Percentiles rank a stretch among this genome's conserved stretches.
phyloP scores from a whole-genome alignment of 2,329 filamentous ascomycete genomes.

The Pseudocercospora musae region DNA sequence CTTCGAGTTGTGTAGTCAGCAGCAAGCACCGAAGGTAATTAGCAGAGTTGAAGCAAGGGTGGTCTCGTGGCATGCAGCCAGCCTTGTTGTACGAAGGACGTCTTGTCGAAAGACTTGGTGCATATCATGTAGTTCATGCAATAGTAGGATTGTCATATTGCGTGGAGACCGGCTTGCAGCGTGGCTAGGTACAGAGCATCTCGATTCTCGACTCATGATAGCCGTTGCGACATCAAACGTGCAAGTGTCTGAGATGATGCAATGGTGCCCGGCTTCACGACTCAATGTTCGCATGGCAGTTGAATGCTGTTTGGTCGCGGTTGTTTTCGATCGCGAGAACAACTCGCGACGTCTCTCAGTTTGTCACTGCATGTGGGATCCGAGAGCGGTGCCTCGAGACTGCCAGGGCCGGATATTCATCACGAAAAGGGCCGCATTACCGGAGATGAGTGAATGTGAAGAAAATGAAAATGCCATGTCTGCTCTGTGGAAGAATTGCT shows the following conservation, averaged over 20 bases:
- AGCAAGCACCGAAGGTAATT: not conserved
- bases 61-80: slow-evolving; percentile 12
- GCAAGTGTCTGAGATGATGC: slow-evolving; percentile 8
- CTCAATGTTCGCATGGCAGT: not conserved
- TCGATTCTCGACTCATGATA: slow-evolving; percentile 4
- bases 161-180: slow-evolving; percentile 1
- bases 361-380: not conserved
- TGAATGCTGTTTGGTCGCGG: not conserved
- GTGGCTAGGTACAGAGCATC: slow-evolving; percentile 2
- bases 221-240: slow-evolving; percentile 8
- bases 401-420: not conserved
- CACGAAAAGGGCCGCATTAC: not conserved
- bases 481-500: not conserved
- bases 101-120: not conserved
- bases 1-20: slow-evolving; percentile 1
- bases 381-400: not conserved
- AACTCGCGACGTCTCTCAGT: not conserved
- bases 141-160: slow-evolving; percentile 17
- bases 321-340: not conserved
- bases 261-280: slow-evolving; percentile 8
- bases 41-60: not conserved
- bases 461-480: not conserved
- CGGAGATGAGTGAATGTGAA: not conserved
- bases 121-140: slow-evolving; percentile 10
- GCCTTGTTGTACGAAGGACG: not conserved